Percentiles rank a stretch among this genome's conserved stretches.
phyloP scores from a whole-genome alignment of 1,284 basidiomycete species.

The Peniophora sp. region DNA sequence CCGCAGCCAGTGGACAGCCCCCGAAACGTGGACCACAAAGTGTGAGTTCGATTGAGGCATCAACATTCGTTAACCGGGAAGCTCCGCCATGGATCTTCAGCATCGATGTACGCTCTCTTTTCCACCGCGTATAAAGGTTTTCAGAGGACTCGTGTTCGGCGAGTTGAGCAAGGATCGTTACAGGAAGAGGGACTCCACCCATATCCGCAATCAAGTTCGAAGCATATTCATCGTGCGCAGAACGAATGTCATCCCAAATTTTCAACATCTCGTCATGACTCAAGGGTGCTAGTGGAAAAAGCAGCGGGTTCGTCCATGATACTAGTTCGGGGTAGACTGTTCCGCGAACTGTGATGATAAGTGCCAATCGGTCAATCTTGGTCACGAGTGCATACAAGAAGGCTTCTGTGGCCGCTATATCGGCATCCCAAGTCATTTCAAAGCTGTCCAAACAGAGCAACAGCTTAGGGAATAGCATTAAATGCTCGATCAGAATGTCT shows the following conservation, averaged over 20 bases:
- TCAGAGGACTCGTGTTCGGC: neutral
- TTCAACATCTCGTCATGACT: neutral
- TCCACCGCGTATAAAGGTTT: neutral
- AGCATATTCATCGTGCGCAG: neutral
- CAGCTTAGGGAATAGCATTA: conserved; percentile 6
- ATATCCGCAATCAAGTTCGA: neutral
- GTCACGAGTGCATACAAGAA: no score
- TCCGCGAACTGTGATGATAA: conserved; percentile 2
- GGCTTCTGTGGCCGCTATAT: neutral
- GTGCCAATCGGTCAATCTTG: neutral
- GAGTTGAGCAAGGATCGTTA: neutral
- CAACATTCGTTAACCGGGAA: neutral
- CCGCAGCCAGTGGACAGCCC: no score
- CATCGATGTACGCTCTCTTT: neutral
- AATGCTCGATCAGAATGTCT: conserved; percentile 6
- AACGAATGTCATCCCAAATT: neutral
- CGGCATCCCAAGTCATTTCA: conserved; percentile 21
- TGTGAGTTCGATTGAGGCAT: neutral
- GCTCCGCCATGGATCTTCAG: no score
- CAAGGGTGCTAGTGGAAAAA: neutral
- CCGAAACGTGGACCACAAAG: neutral
- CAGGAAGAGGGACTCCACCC: conserved; percentile 1
- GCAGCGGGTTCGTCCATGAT: no score
- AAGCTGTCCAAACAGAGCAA: conserved; percentile 25
- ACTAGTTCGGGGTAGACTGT: no score